phyloP scores from a whole-genome alignment of 2,329 filamentous ascomycete genomes.

The Emmonsiellopsis sp. region DNA sequence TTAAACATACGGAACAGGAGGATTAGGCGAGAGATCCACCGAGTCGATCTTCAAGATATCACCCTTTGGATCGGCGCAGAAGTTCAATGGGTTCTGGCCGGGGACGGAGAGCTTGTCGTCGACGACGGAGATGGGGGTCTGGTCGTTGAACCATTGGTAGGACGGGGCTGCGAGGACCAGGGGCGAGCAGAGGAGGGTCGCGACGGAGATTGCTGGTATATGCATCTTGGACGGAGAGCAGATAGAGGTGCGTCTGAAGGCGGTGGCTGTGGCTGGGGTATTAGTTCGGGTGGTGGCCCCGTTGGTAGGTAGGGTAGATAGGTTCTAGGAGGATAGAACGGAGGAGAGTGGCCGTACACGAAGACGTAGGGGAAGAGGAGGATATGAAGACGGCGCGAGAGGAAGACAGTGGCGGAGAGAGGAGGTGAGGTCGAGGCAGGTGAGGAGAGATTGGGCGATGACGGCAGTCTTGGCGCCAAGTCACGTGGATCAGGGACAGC shows the following conservation, averaged over 20 bases:
- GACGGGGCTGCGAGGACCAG: conserved; percentile 35
- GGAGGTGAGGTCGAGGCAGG: background rate
- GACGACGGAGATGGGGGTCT: conserved; percentile 41
- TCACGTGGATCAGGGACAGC: too few species aligned
- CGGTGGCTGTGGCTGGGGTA: background rate
- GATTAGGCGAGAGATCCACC: conserved; percentile 78
- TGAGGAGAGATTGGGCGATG: background rate
- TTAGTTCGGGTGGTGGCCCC: too few species aligned
- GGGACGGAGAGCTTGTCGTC: conserved; percentile 57
- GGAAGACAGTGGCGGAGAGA: background rate
- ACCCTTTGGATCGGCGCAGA: conserved; percentile 59
- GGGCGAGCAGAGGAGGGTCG: conserved; percentile 35
- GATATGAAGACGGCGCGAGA: background rate
- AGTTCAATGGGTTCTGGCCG: conserved; percentile 75
- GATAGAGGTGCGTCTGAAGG: background rate
- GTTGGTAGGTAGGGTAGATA: too few species aligned
- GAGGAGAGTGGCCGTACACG: background rate
- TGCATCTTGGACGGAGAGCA: conserved; percentile 26
- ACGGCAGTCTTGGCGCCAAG: background rate
- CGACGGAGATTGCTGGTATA: conserved; percentile 24
- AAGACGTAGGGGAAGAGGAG: background rate
- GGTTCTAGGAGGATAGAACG: too few species aligned
- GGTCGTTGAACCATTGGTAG: conserved; percentile 38
- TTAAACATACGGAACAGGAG: conserved; percentile 66
- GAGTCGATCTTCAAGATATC: conserved; percentile 68